Evolutionary conservation across 2,329 filamentous ascomycete genomes (phyloP).

Genomic region (Fusarium subtropicale): DNA sequence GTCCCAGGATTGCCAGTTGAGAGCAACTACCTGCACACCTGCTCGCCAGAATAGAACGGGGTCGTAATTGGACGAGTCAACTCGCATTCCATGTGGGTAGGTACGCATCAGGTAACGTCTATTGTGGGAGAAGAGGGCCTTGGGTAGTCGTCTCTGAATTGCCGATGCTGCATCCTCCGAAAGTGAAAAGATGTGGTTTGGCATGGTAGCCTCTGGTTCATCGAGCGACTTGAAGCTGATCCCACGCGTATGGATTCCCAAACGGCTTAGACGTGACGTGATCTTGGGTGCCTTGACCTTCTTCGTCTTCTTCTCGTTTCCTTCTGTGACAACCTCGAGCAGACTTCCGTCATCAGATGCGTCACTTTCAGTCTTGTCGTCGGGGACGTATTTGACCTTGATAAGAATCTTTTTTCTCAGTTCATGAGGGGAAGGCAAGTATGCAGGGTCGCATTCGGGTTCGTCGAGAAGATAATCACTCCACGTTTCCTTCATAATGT

Average conservation of each 20-base stretch:
- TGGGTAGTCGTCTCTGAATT: conserved; percentile 69
- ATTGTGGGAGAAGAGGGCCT: conserved; percentile 85
- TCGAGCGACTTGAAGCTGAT: conserved; percentile 13
- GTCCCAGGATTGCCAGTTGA: conserved; percentile 97
- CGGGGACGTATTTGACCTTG: conserved; percentile 71
- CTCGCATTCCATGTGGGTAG: conserved; percentile 81
- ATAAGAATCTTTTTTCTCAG: conserved; percentile 83
- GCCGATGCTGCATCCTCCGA: conserved; percentile 79
- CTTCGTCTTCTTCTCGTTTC: conserved; percentile 5
- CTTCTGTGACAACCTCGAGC: conserved; percentile 3
- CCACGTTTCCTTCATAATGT: conserved; percentile 94
- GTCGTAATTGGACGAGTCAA: conserved; percentile 92
- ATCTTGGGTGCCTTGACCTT: conserved; percentile 16
- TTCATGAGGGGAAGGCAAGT: conserved; percentile 75
- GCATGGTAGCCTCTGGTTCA: conserved; percentile 59
- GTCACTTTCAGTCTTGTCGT: not conserved
- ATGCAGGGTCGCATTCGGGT: conserved; percentile 55
- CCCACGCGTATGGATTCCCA: conserved; percentile 15
- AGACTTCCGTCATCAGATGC: conserved; percentile 1
- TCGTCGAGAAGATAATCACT: conserved; percentile 74
- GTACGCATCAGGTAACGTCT: conserved; percentile 87
- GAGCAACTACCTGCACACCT: conserved; percentile 94
- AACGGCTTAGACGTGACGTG: not conserved
- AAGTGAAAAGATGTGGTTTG: conserved; percentile 84
- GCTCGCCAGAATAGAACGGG: conserved; percentile 90